A percentile compares a stretch with the other conserved stretches of the same genome.
phyloP scores from a whole-genome alignment of 257 asterid species.

The Leonotis leonurus region DNA sequence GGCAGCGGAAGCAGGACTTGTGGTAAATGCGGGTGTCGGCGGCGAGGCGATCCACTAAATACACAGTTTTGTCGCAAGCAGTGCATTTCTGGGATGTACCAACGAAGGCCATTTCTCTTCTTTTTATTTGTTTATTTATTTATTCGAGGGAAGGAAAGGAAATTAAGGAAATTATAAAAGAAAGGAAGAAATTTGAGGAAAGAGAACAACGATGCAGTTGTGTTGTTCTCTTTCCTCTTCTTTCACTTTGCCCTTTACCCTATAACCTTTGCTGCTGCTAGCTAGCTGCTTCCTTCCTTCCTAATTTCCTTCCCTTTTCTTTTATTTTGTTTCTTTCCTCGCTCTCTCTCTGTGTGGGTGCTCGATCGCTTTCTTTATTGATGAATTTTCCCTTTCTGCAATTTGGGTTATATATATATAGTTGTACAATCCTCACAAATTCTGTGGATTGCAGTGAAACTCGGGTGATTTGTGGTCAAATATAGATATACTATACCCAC shows the following conservation, averaged over 20 bases:
- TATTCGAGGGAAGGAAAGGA: no score
- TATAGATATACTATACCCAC: no score
- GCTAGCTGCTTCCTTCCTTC: not conserved
- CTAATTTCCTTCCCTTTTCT: not conserved
- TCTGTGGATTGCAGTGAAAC: not conserved
- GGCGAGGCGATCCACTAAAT: constrained; percentile 55
- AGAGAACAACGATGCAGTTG: not conserved
- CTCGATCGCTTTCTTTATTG: constrained; percentile 1
- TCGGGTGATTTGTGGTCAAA: not conserved
- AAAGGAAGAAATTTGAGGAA: not conserved
- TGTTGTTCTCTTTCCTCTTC: constrained; percentile 21
- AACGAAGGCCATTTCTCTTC: not conserved
- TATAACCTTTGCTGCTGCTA: not conserved
- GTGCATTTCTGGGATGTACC: constrained; percentile 59
- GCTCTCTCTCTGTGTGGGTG: not conserved
- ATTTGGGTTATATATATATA: not conserved
- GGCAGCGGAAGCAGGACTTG: constrained; percentile 78
- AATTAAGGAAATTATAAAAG: no score
- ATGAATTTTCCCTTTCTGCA: no score
- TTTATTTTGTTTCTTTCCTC: not conserved
- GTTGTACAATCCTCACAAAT: no score
- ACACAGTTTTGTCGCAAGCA: constrained; percentile 57
- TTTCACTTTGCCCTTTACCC: not conserved
- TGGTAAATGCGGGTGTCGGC: constrained; percentile 60
- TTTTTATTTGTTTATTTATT: not conserved